Conservation (phyloP, 257 asterid species). For the Euphrasia confusa region DNA sequence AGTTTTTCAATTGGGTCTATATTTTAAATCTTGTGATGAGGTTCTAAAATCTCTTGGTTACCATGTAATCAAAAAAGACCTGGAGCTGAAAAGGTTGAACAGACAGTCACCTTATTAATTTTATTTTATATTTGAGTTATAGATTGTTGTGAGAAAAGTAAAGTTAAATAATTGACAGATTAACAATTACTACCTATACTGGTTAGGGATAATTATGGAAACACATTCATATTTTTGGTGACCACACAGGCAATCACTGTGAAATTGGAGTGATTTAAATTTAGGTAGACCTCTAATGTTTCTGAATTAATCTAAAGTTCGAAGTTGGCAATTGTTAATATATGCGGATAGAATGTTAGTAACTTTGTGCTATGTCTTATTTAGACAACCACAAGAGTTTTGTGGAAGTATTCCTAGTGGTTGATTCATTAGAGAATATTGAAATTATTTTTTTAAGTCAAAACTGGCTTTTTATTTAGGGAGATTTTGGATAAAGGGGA, state of each 20-base stretch:
- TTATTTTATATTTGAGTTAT: background rate
- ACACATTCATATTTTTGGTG: background rate
- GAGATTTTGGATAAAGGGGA: no score
- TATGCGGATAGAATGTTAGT: background rate
- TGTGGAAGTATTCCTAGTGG: background rate
- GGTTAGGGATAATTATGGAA: background rate
- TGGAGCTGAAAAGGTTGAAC: constrained; percentile 8
- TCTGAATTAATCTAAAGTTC: background rate
- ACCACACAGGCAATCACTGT: background rate
- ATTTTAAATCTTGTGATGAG: background rate
- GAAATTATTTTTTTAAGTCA: background rate
- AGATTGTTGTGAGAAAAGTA: constrained; percentile 14
- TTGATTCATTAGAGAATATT: background rate
- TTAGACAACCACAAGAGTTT: background rate
- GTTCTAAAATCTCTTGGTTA: constrained; percentile 7
- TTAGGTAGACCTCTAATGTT: background rate
- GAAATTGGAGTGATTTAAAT: background rate
- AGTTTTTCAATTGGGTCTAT: background rate
- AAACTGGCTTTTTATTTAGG: background rate
- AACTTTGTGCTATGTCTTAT: background rate
- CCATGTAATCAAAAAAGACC: constrained; percentile 2
- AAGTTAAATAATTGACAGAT: constrained; percentile 12
- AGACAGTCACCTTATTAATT: background rate
- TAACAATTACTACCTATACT: constrained; percentile 1
- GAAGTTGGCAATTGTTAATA: constrained; percentile 14